Conservation (phyloP, 805 yeast species). For the Starmerella bombicola region DNA sequence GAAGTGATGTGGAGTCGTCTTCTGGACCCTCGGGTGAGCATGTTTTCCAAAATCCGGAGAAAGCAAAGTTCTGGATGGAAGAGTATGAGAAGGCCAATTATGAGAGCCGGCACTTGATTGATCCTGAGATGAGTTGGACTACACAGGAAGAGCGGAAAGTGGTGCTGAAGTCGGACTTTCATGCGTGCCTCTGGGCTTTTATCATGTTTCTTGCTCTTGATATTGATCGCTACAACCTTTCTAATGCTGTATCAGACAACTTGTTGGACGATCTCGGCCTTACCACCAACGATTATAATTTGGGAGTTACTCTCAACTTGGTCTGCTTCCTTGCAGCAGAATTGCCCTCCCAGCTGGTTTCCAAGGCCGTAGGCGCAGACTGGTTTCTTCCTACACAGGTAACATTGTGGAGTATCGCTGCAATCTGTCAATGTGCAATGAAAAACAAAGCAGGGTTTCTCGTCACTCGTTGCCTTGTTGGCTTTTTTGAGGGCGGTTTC, state of each 20-base stretch:
- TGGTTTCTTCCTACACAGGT: conserved; percentile 52
- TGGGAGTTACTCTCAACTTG: conserved; percentile 46
- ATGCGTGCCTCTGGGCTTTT: conserved; percentile 47
- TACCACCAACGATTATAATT: conserved; percentile 46
- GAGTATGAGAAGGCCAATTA: conserved; percentile 40
- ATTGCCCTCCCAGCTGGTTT: conserved; percentile 54
- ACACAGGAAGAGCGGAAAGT: conserved; percentile 39
- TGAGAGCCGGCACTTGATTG: conserved; percentile 45
- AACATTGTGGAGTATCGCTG: conserved; percentile 44
- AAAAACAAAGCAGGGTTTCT: conserved; percentile 34
- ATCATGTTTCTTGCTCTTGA: conserved; percentile 48
- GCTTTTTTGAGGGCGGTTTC: conserved; percentile 55
- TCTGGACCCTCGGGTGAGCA: conserved; percentile 13
- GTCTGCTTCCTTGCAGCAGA: conserved; percentile 47
- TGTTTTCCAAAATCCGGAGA: conserved; percentile 36
- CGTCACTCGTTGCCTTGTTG: conserved; percentile 41
- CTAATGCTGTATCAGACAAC: conserved; percentile 48
- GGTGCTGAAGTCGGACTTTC: conserved; percentile 41
- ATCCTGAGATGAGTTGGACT: conserved; percentile 48
- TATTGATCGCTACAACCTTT: conserved; percentile 45
- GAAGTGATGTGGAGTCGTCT: neutral
- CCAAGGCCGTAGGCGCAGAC: conserved; percentile 54
- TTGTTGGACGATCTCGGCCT: conserved; percentile 40
- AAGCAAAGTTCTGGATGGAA: conserved; percentile 36
- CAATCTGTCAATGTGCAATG: conserved; percentile 40